These are phyloP conservation scores for Sarcomyxa edulis DNA, from an alignment of 768 basidiomycete genomes.

Conservation along the genomic window DNA sequence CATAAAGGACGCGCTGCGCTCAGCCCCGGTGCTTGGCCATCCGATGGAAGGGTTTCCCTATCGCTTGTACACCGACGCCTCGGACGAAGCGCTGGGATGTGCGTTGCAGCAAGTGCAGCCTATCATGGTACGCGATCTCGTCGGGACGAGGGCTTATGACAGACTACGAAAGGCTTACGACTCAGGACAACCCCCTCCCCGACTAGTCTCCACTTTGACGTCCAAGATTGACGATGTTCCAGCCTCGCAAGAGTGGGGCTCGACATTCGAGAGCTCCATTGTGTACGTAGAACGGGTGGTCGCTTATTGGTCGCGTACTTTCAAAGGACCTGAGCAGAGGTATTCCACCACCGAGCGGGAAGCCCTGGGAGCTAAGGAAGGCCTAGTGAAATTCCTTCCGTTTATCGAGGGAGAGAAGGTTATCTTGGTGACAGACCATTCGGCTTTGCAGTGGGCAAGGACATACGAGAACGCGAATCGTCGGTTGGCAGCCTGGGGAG, in stretches of 20 bases:
- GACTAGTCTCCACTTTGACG: constrained; percentile 11
- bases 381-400: too few species aligned
- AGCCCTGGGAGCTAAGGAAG: too few species aligned
- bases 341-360: constrained; percentile 27
- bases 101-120: constrained; percentile 31
- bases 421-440: too few species aligned
- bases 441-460: constrained; percentile 19
- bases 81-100: too few species aligned
- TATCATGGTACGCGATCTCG: constrained; percentile 18
- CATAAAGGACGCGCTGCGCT: constrained; percentile 8
- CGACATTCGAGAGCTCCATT: constrained; percentile 15
- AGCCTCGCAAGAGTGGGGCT: constrained; percentile 13
- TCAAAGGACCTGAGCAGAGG: constrained; percentile 19
- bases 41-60: constrained; percentile 21
- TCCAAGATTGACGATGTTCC: constrained; percentile 15
- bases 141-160: constrained; percentile 21
- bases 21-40: constrained; percentile 27
- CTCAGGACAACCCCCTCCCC: constrained; percentile 13
- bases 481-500: constrained; percentile 16
- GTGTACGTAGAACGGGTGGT: constrained; percentile 24
- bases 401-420: constrained; percentile 28
- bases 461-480: constrained; percentile 18
- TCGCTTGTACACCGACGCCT: too few species aligned
- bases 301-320: constrained; percentile 21
- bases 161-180: constrained; percentile 15